Evolutionary conservation across 2,329 filamentous ascomycete species (phyloP), one percentile per base, ranked within the genome.

Genomic region (Hypoxylon sp.): DNA sequence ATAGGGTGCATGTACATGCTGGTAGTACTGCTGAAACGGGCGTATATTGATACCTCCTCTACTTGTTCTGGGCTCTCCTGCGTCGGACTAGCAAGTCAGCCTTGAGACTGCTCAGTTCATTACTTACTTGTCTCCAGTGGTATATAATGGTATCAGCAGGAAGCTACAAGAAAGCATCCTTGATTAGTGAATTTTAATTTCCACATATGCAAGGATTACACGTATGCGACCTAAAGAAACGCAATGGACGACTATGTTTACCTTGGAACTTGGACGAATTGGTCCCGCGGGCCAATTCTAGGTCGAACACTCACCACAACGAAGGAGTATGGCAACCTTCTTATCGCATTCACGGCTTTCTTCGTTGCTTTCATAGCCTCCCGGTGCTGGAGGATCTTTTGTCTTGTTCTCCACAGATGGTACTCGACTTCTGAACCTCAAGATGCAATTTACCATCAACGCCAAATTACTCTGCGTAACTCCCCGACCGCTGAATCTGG

Each of bases 321-420:
- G 1, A 26, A 44, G 5, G 26, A 31, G 3, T 3, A 67, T 2
- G 70, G 59, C 9, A 61, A 69, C 22, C 39, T 72, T 0, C 53
- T 72, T 0, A 72, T 71, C 19, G 65, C 68, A 0, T 65, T 72
- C 5, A 72, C 70, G 1, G 71, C 70, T 0, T 57, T 70, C n/a
- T 71, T 73, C 33, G 57, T 72, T 4, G 44, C 65, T 1, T 72
- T 71, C 10, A 68, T 73, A 0, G 68, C 68, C 14, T 42, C 65
- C 1, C 58, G 72, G 0, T 63, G 67, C 10, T 73, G 72, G 72
- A 61, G 57, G 6, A 68, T 72, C 1, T 39, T 65, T 8, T 70
- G 71, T 46, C 50, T 73, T 6, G 11, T 53, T 0, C 57, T 63
- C 3, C 70, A 72, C 35, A 59, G 52, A 8, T 29, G 5, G 9